Percentiles rank a stretch among this genome's conserved stretches.
Evolutionary conservation across 73 alveolate species (phyloP).

Genomic region (Stentor roeselii): DNA sequence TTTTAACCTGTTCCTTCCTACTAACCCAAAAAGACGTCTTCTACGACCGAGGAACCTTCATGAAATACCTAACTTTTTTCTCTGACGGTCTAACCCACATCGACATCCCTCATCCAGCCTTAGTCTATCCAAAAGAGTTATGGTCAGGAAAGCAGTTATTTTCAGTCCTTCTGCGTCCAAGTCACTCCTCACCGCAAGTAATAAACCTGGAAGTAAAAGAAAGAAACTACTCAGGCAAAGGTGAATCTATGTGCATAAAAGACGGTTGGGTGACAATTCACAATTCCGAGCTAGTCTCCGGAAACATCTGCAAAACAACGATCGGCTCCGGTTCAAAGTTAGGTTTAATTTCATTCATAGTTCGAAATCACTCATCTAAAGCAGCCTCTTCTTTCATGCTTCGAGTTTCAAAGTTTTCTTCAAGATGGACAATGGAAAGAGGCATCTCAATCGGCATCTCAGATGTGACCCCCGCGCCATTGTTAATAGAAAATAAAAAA

Average conservation of each 20-base stretch:
- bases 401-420: slow-evolving; percentile 96
- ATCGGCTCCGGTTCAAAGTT: slow-evolving; percentile 89
- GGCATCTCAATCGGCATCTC: slow-evolving; percentile 98
- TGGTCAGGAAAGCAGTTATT: slow-evolving; percentile 99
- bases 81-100: slow-evolving; percentile 86
- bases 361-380: slow-evolving; percentile 82
- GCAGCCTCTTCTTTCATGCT: slow-evolving; percentile 95
- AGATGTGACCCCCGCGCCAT: slow-evolving; percentile 89
- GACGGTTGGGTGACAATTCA: slow-evolving; percentile 98
- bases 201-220: slow-evolving; percentile 90
- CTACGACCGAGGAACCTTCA: slow-evolving; percentile 89
- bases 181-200: slow-evolving; percentile 64
- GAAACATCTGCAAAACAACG: slow-evolving; percentile 94
- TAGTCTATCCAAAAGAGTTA: slow-evolving; percentile 91
- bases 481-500: slow-evolving; percentile 56
- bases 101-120: slow-evolving; percentile 98
- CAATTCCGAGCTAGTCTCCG: slow-evolving; percentile 93
- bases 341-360: slow-evolving; percentile 86
- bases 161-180: slow-evolving; percentile 88
- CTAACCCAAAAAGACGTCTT: slow-evolving; percentile 95
- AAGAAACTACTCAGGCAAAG: slow-evolving; percentile 73
- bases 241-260: slow-evolving; percentile 89
- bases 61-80: slow-evolving; percentile 74
- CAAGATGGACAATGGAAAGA: slow-evolving; percentile 96
- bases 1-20: slow-evolving; percentile 89